Percentiles rank a stretch among this genome's conserved stretches.
phyloP scores from a whole-genome alignment of 768 basidiomycete genomes.

The Leccinum subgranulosum region DNA sequence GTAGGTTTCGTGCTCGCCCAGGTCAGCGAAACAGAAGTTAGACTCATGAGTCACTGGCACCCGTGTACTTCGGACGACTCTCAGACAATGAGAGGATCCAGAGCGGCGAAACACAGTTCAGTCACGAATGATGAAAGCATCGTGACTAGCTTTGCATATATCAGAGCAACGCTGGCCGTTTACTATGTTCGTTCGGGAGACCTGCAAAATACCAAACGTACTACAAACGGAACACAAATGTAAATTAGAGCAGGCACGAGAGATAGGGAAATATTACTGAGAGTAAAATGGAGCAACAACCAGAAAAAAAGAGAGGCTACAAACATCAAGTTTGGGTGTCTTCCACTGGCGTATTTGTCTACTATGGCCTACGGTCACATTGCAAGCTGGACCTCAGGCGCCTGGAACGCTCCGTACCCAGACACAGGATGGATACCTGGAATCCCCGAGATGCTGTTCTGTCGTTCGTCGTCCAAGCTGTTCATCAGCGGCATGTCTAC shows the following conservation, averaged over 20 bases:
- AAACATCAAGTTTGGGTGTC: neutral
- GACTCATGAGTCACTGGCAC: too few species aligned
- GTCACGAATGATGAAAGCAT: too few species aligned
- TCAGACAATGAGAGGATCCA: too few species aligned
- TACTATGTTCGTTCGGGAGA: too few species aligned
- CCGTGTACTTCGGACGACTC: too few species aligned
- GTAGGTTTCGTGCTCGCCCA: too few species aligned
- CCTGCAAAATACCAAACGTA: too few species aligned
- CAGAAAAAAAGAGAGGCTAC: neutral
- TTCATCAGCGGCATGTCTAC: conserved; percentile 26
- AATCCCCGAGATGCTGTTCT: conserved; percentile 8
- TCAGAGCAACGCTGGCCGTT: too few species aligned
- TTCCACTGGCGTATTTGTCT: neutral
- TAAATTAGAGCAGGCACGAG: neutral
- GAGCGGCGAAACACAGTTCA: too few species aligned
- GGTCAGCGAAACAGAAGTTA: too few species aligned
- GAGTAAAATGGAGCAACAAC: neutral
- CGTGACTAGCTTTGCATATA: too few species aligned
- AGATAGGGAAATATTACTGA: neutral
- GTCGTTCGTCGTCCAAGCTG: conserved; percentile 17
- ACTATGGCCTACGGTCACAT: conserved; percentile 7
- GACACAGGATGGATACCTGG: conserved; percentile 18
- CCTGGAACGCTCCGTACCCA: conserved; percentile 19
- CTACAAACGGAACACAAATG: neutral
- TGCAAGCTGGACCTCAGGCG: conserved; percentile 24